Evolutionary conservation across 768 basidiomycete species (phyloP), one percentile per base, ranked within the genome.

Genomic region (Agrocybe praecox): DNA sequence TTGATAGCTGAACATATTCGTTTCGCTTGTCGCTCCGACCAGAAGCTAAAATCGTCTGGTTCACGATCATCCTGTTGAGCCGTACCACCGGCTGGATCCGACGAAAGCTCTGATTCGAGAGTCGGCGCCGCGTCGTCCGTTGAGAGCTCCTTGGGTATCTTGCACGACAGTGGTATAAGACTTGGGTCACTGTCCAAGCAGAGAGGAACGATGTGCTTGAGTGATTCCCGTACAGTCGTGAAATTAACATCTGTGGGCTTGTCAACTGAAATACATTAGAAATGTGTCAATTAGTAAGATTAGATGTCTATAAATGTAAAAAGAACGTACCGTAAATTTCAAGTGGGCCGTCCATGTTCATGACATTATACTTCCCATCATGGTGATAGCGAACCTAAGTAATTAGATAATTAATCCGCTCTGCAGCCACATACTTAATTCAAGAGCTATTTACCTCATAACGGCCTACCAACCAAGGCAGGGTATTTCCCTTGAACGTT

Each of bases 361-460:
- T 90, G 54, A 98, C 97, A 71, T 95, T 97, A 73, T 99, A 92
- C 71, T 96, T 98, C 47, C 94, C 95, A 70, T 97, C 94, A 66
- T 98, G 96, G 66, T 99, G 97, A 68, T 95, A 96, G 2, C 94
- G 87, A 57, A 90, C 78, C 90, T 91, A 59, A 23, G 48, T 45
- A 36, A 42, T 26, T 49, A 33, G 33, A 53, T 58, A 49, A 61
- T 36, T 40, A 36, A 46, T 46, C 36, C 45, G 46, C 52, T 42
- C 21, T 33, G 45, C 23, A 47, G 56, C n/a, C 36, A 26, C 48
- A 43, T 14, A 22, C 29, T 14, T 26, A 19, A 40, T 51, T 26
- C 46, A 49, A 40, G 32, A n/a, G n/a, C n/a, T 23, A 63, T 71
- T 74, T 63, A 93, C 86, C 79, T 99, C 97, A 68, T 98, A 99